Base-by-base conservation (phyloP, 768 basidiomycete species). In the Pulveroboletus sp. region DNA sequence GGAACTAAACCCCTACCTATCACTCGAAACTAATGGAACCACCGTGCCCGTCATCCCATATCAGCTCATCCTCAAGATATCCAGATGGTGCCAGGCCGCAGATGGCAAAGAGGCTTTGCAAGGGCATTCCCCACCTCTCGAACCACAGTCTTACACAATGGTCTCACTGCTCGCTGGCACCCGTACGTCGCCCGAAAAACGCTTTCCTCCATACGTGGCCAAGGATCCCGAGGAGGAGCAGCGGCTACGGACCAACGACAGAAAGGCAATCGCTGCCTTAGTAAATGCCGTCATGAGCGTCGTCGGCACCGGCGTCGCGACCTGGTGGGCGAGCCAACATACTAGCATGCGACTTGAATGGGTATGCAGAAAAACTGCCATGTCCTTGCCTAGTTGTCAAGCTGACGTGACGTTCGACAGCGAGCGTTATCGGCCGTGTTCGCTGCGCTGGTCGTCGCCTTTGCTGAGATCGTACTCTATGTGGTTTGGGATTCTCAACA, bases 121-220 rank as follows among this genome's bases (percentile, higher is more conserved):
- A 71, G 80, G 44, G 58, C 63, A 52, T 30, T 68, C 70, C 7
- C 74, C 74, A 10, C 65, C 72, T 2, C 70, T 89, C 40, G 68
- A 81, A 49, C 70, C 80, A 5, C 68, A 69, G 19, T 71, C 76
- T 13, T 91, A 87, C 63, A 70, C 76, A 6, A 89, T 89, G 81
- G 70, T 89, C 32, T 71, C 87, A 17, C 72, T 93, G 30, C 79
- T 93, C 6, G 88, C 90, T 14, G 89, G 89, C 31, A 76, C 83
- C 6, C 79, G 76, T 37, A 84, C 89, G n/a, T 88, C 87, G 6
- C 89, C 89, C 19, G 81, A 86, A 50, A 79, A 85, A 46, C 81
- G 75, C 30, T 86, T 89, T 51, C 82, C 82, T 27, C 55, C 69
- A 9, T 79, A 81, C 56, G 50, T 60, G 5, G 75, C 73, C 19